Evolutionary conservation across 306 rosid genomes (phyloP).

Genomic region (Rubus parviflorus): DNA sequence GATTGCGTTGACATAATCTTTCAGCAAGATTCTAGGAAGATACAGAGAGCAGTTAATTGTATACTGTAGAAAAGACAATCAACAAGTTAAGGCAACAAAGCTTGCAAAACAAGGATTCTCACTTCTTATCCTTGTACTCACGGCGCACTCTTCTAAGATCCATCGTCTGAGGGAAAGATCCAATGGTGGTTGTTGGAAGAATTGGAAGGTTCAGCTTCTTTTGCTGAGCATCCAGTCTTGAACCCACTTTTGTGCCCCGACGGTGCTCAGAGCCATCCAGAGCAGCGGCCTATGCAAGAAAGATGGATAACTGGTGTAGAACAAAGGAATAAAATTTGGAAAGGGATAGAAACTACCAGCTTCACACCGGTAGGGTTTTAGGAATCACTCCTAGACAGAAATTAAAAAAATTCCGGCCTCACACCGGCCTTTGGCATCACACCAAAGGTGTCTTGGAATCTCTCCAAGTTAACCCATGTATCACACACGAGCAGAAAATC

Average conservation of each 20-base stretch:
- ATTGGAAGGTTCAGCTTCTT: slow-evolving; percentile 75
- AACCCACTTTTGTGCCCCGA: slow-evolving; percentile 63
- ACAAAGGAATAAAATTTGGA: no score
- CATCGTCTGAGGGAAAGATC: slow-evolving; percentile 83
- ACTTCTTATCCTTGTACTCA: slow-evolving; percentile 81
- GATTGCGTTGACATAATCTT: slow-evolving; percentile 56
- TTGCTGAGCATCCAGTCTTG: slow-evolving; percentile 76
- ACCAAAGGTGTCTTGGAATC: no score
- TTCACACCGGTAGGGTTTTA: no score
- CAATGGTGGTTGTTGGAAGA: slow-evolving; percentile 85
- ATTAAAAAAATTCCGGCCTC: no score
- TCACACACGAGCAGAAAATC: no score
- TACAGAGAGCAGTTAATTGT: slow-evolving; percentile 9
- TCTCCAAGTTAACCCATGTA: no score
- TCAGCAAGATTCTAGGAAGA: slow-evolving; percentile 60
- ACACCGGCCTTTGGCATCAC: no score
- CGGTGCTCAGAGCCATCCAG: slow-evolving; percentile 72
- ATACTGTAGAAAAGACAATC: background rate
- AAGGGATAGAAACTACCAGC: no score
- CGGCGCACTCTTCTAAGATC: slow-evolving; percentile 81
- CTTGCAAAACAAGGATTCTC: slow-evolving; percentile 27
- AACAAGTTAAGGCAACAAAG: background rate
- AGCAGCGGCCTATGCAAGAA: slow-evolving; percentile 63
- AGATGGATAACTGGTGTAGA: background rate
- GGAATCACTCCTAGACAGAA: no score